Evolutionary conservation across 2,329 filamentous ascomycete genomes (phyloP), one percentile per base, ranked within the genome.

Genomic region (Pseudogymnoascus sp.): DNA sequence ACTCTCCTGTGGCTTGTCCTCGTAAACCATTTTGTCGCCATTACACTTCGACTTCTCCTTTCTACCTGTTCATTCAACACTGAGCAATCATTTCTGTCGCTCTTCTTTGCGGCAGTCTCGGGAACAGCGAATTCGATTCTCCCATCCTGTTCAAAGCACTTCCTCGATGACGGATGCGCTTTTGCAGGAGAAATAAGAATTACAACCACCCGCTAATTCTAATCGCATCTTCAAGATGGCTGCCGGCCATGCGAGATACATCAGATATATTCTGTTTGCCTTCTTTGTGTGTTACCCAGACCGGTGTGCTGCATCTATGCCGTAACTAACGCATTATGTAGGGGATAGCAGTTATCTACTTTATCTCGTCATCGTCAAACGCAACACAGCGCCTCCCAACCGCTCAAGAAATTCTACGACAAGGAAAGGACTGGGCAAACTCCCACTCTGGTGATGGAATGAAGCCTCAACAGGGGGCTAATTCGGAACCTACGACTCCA

Each of bases 211-310:
- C 15, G 26, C 26, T 12, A 30, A 52, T 52, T 30, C 45, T 37
- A 33, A 38, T 2, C 19, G 15, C 28, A 33, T 39, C 15, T 15
- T 59, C 62, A 67, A 34, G 15, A 72, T 72, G 70, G 68, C 69
- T 58, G 66, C 68, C 30, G 70, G 70, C 57, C 65, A 69, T 13
- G 66, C 86, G 74, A 85, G 88, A 75, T 90, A 90, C 70, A 76
- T 85, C 79, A 82, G 84, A 79, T 86, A 85, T 74, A 80, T 96
- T 72, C 80, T 94, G 71, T 84, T 95, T 70, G 89, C 90, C 62
- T 81, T 91, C 70, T 86, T 95, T 71, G 92, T 95, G 82, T 71
- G 87, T 79, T 21, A 30, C 57, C 34, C 13, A 33, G 26, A 59
- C 45, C 34, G 34, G 45, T 21, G 9, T n/a, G 56, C 15, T 41